Percentiles rank a stretch among this genome's conserved stretches.
Conservation (phyloP, 164 flowering plant genomes). For the Cinnamomum micranthum region DNA sequence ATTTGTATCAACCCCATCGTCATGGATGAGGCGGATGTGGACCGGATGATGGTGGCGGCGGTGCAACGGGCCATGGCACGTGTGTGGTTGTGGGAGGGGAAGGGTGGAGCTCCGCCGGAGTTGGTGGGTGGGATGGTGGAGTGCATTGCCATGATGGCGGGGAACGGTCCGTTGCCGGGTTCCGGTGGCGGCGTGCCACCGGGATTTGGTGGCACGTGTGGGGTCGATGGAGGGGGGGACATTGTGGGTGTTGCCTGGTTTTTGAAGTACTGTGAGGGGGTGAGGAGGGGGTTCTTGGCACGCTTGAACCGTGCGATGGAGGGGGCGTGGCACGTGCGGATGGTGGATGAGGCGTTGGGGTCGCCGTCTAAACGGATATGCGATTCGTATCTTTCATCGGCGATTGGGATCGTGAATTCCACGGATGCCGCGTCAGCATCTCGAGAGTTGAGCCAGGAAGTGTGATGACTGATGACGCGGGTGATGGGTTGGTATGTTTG, state of each 20-base stretch:
- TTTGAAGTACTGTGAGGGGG: conserved; percentile 31
- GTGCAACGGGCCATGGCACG: conserved; percentile 42
- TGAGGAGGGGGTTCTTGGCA: conserved; percentile 35
- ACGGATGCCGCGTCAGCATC: not conserved
- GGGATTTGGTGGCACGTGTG: conserved; percentile 12
- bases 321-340: conserved; percentile 32
- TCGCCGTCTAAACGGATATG: conserved; percentile 11
- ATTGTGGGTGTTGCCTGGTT: conserved; percentile 27
- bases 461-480: too few species aligned
- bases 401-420: not conserved
- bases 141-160: conserved; percentile 27
- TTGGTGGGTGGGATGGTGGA: conserved; percentile 48
- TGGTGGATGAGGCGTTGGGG: conserved; percentile 31
- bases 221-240: conserved; percentile 23
- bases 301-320: conserved; percentile 40
- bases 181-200: not conserved
- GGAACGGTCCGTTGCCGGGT: conserved; percentile 4
- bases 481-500: not conserved
- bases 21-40: conserved; percentile 20
- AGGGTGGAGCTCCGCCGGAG: conserved; percentile 23
- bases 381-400: not conserved
- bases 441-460: not conserved
- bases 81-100: conserved; percentile 41
- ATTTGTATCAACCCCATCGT: conserved; percentile 24
- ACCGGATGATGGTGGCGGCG: conserved; percentile 20